Conservation (phyloP, 192 early-diverging fungal genomes). For the Coemansia sp. region DNA sequence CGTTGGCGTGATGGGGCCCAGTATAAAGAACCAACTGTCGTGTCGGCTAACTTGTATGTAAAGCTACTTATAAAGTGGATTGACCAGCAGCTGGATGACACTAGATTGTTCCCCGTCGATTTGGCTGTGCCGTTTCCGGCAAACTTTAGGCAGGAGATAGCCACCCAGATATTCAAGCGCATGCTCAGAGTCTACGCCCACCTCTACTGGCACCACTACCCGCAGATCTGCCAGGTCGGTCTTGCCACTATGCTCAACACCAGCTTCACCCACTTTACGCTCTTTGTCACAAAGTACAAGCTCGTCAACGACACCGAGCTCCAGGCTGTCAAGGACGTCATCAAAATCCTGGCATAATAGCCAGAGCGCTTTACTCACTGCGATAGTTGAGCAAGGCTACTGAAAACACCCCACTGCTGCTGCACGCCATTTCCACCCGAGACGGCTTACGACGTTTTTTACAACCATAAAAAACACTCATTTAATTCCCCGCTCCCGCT, state of each 20-base stretch:
- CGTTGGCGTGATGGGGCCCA: slow-evolving; percentile 81
- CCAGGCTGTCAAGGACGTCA: slow-evolving; percentile 51
- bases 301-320: slow-evolving; percentile 60
- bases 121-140: slow-evolving; percentile 72
- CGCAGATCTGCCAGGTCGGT: slow-evolving; percentile 67
- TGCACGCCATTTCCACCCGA: too few species aligned
- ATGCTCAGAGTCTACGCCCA: slow-evolving; percentile 94
- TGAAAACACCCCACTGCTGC: too few species aligned
- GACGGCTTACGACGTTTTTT: too few species aligned
- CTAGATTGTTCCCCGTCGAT: slow-evolving; percentile 81
- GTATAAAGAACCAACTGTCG: slow-evolving; percentile 81
- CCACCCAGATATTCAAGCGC: slow-evolving; percentile 77
- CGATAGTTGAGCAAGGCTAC: too few species aligned
- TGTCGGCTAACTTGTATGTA: slow-evolving; percentile 88
- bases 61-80: slow-evolving; percentile 84
- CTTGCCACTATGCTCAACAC: slow-evolving; percentile 92
- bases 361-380: too few species aligned
- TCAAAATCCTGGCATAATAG: slow-evolving; percentile 39
- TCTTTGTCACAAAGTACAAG: slow-evolving; percentile 84
- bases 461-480: too few species aligned
- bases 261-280: slow-evolving; percentile 89
- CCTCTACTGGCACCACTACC: slow-evolving; percentile 84
- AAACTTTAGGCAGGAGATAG: slow-evolving; percentile 59
- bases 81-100: slow-evolving; percentile 79
- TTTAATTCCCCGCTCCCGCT: too few species aligned